phyloP scores from a whole-genome alignment of 2,329 filamentous ascomycete species.

The Calonectria hongkongensis region DNA sequence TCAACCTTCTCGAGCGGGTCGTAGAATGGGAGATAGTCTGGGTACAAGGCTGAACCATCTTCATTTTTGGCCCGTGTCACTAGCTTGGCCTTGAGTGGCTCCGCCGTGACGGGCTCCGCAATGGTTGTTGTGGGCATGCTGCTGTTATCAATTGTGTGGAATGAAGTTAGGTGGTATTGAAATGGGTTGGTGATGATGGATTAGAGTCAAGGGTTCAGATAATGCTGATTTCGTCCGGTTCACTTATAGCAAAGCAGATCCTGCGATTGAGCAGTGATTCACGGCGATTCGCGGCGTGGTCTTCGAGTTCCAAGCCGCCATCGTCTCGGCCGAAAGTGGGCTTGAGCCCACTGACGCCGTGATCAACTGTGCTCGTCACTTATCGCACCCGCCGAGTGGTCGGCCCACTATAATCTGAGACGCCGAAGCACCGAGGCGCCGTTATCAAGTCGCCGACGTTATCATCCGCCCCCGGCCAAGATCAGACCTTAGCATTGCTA shows the following conservation, averaged over 20 bases:
- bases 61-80: slow-evolving; percentile 13
- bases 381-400: slow-evolving; percentile 2
- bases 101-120: slow-evolving; percentile 14
- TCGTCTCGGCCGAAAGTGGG: too few species aligned
- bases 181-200: neutral
- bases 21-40: slow-evolving; percentile 19
- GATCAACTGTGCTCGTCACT: too few species aligned
- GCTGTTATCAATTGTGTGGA: neutral
- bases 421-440: slow-evolving; percentile 13
- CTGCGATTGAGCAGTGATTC: neutral
- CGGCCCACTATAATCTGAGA: neutral
- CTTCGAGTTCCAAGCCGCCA: too few species aligned
- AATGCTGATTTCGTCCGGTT: too few species aligned
- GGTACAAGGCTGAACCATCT: slow-evolving; percentile 15
- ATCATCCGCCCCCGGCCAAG: neutral
- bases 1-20: slow-evolving; percentile 11
- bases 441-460: slow-evolving; percentile 1
- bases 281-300: neutral
- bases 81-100: slow-evolving; percentile 19
- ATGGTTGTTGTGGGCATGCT: slow-evolving; percentile 14
- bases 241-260: slow-evolving; percentile 1
- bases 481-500: neutral
- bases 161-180: neutral
- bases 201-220: slow-evolving; percentile 9
- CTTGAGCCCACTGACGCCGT: too few species aligned